phyloP scores from a whole-genome alignment of 345 rosid genomes.

The Moringa oleifera region DNA sequence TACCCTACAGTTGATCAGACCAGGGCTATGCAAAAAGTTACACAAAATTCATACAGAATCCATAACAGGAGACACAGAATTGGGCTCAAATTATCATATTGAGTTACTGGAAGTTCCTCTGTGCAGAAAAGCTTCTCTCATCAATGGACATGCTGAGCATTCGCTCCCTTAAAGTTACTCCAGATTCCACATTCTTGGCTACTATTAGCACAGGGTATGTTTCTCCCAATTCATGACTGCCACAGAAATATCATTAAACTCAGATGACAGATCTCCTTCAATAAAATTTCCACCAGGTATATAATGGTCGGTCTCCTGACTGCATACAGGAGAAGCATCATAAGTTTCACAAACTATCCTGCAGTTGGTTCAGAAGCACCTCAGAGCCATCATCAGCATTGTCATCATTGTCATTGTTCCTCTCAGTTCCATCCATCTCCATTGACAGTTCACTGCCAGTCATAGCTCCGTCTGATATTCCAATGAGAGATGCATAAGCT shows the following conservation, averaged over 20 bases:
- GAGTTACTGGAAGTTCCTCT: background rate
- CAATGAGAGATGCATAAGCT: conserved; percentile 43
- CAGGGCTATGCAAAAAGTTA: too few relatives aligned
- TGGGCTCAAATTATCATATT: background rate
- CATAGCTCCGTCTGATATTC: conserved; percentile 21
- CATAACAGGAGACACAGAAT: background rate
- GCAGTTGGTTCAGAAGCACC: conserved; percentile 38
- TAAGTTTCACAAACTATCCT: conserved; percentile 28
- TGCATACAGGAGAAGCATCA: background rate
- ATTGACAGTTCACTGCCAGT: conserved; percentile 4
- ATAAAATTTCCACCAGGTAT: too few relatives aligned
- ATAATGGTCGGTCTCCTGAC: background rate
- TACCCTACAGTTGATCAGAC: too few relatives aligned
- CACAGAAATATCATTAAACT: background rate
- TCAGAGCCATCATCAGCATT: conserved; percentile 29
- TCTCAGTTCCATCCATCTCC: conserved; percentile 9
- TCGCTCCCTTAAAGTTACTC: background rate
- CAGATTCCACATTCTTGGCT: background rate
- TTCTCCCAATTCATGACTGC: background rate
- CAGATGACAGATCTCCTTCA: background rate
- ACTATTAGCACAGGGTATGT: too few relatives aligned
- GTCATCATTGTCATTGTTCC: conserved; percentile 13
- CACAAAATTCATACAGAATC: background rate
- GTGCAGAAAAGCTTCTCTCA: too few relatives aligned
- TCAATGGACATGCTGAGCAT: background rate